These are phyloP conservation scores for Umbelopsis sp. DNA, from an alignment of 371 early-diverging fungal genomes.

Conservation along the genomic window DNA sequence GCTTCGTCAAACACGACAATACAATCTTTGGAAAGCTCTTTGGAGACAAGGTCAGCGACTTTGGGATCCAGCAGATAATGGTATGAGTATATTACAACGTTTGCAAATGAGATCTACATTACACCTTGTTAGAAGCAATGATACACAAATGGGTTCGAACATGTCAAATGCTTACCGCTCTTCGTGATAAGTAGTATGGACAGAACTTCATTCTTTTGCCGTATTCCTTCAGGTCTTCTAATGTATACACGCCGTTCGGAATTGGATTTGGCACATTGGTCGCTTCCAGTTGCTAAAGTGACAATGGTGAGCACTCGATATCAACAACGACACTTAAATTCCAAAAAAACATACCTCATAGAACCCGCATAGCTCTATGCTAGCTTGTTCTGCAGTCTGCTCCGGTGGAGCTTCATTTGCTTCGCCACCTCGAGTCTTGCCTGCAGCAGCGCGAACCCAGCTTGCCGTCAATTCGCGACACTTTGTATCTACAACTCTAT, in stretches of 20 bases:
- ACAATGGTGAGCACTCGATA: conserved; percentile 12
- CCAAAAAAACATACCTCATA: conserved; percentile 64
- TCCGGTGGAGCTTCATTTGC: conserved; percentile 28
- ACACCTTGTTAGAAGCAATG: background rate
- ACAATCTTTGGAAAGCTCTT: conserved; percentile 91
- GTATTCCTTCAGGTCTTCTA: conserved; percentile 90
- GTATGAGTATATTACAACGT: conserved; percentile 99
- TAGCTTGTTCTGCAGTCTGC: conserved; percentile 34
- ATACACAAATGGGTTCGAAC: too few species aligned
- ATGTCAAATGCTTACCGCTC: conserved; percentile 58
- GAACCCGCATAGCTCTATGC: conserved; percentile 78
- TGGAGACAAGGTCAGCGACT: conserved; percentile 96
- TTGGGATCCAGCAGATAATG: conserved; percentile 99
- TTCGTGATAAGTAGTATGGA: conserved; percentile 95
- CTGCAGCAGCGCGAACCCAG: conserved; percentile 88
- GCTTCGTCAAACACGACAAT: conserved; percentile 99
- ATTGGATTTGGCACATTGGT: conserved; percentile 73
- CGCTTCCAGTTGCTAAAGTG: conserved; percentile 60
- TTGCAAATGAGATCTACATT: conserved; percentile 81
- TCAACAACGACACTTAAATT: background rate
- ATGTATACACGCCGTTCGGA: conserved; percentile 93
- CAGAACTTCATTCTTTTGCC: conserved; percentile 81
- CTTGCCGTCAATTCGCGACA: conserved; percentile 93
- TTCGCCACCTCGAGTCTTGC: conserved; percentile 32
- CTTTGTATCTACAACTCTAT: conserved; percentile 86